These are phyloP conservation scores for Bullera alba DNA, from an alignment of 768 basidiomycete genomes.

Conservation along the genomic window DNA sequence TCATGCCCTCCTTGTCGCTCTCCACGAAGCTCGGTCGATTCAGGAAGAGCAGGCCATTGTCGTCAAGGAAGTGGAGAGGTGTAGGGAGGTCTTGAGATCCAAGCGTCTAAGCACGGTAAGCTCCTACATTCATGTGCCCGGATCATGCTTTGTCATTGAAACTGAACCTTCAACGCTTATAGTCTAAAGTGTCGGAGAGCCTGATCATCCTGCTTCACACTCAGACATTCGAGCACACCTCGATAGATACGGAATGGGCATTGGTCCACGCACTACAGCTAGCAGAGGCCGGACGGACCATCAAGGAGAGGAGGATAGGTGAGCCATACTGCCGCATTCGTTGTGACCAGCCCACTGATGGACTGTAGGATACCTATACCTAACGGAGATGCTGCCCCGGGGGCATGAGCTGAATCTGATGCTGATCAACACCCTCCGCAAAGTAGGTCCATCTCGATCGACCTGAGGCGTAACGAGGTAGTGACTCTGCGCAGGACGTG, in stretches of 20 bases:
- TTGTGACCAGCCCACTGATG: background rate
- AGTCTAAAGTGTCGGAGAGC: slow-evolving; percentile 25
- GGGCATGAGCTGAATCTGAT: slow-evolving; percentile 30
- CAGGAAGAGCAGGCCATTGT: slow-evolving; percentile 31
- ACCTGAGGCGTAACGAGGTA: background rate
- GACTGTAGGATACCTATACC: slow-evolving; percentile 29
- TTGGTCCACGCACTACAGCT: slow-evolving; percentile 25
- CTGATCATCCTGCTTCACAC: slow-evolving; percentile 32
- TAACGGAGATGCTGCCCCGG: slow-evolving; percentile 22
- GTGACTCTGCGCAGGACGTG: slow-evolving; percentile 20
- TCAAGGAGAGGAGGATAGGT: slow-evolving; percentile 33
- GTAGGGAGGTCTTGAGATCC: slow-evolving; percentile 5
- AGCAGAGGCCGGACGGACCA: slow-evolving; percentile 18
- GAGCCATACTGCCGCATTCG: background rate
- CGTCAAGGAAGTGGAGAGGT: slow-evolving; percentile 6
- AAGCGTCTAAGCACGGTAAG: slow-evolving; percentile 14
- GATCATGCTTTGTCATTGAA: background rate
- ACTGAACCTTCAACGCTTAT: background rate
- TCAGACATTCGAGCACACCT: slow-evolving; percentile 7
- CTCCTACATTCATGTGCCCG: background rate
- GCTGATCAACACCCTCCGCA: slow-evolving; percentile 39
- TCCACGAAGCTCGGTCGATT: slow-evolving; percentile 17
- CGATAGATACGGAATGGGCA: slow-evolving; percentile 13
- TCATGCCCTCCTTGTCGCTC: slow-evolving; percentile 28
- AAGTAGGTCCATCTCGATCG: slow-evolving; percentile 13